Percentiles rank a stretch among this genome's conserved stretches.
Evolutionary conservation across 2,329 filamentous ascomycete genomes (phyloP).

Genomic region (Colletotrichum neosansevieriae): DNA sequence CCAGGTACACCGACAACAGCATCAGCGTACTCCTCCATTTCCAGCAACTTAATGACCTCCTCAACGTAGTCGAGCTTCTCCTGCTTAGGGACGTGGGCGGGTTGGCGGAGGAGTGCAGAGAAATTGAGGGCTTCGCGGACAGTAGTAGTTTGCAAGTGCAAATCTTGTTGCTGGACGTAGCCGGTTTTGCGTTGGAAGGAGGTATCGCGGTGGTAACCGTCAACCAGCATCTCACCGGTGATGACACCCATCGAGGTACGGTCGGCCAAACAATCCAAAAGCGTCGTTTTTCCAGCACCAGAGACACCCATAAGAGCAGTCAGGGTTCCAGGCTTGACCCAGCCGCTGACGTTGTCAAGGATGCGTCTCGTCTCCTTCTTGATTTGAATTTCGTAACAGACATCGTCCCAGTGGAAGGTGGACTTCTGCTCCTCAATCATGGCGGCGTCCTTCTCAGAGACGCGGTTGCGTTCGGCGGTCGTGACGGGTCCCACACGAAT

Average conservation of each 20-base stretch:
- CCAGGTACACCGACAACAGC: constrained; percentile 91
- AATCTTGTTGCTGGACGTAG: constrained; percentile 93
- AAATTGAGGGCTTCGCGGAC: constrained; percentile 91
- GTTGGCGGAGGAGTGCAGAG: constrained; percentile 87
- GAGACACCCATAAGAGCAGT: constrained; percentile 93
- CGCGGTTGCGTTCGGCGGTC: constrained; percentile 57
- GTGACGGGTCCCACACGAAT: constrained; percentile 62
- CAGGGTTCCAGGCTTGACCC: constrained; percentile 92
- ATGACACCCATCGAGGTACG: constrained; percentile 92
- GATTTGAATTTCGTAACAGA: constrained; percentile 83
- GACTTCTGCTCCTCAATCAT: constrained; percentile 71
- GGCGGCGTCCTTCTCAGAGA: constrained; percentile 53
- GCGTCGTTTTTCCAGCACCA: constrained; percentile 93
- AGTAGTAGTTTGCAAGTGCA: constrained; percentile 86
- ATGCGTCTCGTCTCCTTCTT: constrained; percentile 81
- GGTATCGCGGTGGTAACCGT: constrained; percentile 75
- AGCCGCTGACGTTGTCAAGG: constrained; percentile 88
- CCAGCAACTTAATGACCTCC: constrained; percentile 89
- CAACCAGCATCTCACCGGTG: constrained; percentile 81
- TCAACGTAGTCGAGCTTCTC: constrained; percentile 92
- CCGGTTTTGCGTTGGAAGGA: constrained; percentile 94
- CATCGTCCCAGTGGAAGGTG: constrained; percentile 87
- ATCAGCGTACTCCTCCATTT: constrained; percentile 91
- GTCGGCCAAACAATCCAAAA: constrained; percentile 87
- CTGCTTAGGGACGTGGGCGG: constrained; percentile 74